phyloP scores from a whole-genome alignment of 371 early-diverging fungal species.

The Dichotomocladium elegans region DNA sequence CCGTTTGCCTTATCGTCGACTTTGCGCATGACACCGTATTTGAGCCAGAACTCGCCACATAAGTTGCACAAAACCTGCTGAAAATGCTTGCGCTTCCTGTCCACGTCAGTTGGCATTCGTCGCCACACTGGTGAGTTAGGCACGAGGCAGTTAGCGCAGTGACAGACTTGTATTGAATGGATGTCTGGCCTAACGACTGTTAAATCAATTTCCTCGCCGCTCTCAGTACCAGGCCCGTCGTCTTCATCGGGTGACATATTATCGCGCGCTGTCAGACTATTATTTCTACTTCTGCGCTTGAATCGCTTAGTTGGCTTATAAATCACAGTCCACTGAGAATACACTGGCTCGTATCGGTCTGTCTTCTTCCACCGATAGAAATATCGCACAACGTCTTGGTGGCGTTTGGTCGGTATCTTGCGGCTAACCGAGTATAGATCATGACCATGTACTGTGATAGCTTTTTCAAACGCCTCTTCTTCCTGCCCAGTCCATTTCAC shows the following conservation, averaged over 20 bases:
- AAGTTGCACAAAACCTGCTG: conserved; percentile 59
- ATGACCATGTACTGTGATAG: conserved; percentile 65
- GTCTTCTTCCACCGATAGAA: conserved; percentile 78
- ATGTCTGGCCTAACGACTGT: conserved; percentile 25
- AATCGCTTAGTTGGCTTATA: conserved; percentile 60
- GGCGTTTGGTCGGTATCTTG: conserved; percentile 50
- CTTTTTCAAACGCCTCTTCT: conserved; percentile 61
- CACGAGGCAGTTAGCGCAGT: conserved; percentile 60
- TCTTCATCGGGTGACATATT: background rate
- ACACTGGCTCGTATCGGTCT: conserved; percentile 62
- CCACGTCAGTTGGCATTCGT: conserved; percentile 48
- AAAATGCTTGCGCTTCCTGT: conserved; percentile 39
- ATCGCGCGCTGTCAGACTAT: too few relatives aligned
- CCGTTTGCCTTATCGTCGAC: too few relatives aligned
- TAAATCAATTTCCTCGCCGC: conserved; percentile 17
- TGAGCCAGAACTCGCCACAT: conserved; percentile 73
- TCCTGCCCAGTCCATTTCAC: conserved; percentile 59
- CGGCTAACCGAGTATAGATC: conserved; percentile 63
- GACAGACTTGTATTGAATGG: conserved; percentile 17
- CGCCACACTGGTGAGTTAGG: conserved; percentile 51
- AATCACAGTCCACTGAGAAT: conserved; percentile 67
- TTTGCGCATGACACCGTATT: conserved; percentile 61
- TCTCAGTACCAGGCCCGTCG: conserved; percentile 4
- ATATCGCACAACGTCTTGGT: conserved; percentile 61
- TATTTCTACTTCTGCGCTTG: too few relatives aligned